Evolutionary conservation across 768 basidiomycete species (phyloP).

Genomic region (Kwoniella heveanensis): DNA sequence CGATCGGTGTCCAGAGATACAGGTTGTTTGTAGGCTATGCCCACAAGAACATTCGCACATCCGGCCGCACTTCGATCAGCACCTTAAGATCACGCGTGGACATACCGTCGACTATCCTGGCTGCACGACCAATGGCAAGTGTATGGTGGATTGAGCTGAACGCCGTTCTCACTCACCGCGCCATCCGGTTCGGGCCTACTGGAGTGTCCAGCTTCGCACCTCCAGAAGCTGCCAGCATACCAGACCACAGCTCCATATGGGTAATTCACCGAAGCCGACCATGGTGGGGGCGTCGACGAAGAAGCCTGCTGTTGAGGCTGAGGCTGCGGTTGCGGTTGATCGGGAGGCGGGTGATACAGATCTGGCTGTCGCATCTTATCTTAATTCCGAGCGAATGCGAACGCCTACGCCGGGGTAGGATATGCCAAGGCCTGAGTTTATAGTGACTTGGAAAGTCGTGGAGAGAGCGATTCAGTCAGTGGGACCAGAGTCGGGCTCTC

Average conservation of each 20-base stretch:
- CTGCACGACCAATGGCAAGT: too few species aligned
- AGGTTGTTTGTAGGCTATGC: slow-evolving; percentile 35
- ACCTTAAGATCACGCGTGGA: too few species aligned
- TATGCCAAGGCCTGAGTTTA: too few species aligned
- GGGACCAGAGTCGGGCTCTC: too few species aligned
- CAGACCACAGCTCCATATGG: slow-evolving; percentile 28
- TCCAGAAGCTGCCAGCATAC: slow-evolving; percentile 40
- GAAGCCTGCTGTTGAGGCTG: background rate
- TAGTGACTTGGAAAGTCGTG: too few species aligned
- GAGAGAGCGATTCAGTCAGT: too few species aligned
- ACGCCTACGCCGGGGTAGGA: too few species aligned
- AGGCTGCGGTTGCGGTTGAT: background rate
- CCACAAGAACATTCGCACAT: background rate
- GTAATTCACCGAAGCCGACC: slow-evolving; percentile 19
- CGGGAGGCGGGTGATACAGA: background rate
- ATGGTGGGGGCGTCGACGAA: slow-evolving; percentile 8
- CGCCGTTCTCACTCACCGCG: slow-evolving; percentile 24
- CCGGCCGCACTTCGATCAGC: too few species aligned
- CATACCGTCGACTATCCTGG: too few species aligned
- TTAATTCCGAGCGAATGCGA: background rate
- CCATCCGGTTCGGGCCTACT: slow-evolving; percentile 24
- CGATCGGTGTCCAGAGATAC: slow-evolving; percentile 45
- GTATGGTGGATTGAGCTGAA: too few species aligned
- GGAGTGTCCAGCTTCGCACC: slow-evolving; percentile 36
- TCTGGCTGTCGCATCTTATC: background rate